phyloP scores from a whole-genome alignment of 495 filamentous ascomycete genomes.

The Penicillium riverlandense region DNA sequence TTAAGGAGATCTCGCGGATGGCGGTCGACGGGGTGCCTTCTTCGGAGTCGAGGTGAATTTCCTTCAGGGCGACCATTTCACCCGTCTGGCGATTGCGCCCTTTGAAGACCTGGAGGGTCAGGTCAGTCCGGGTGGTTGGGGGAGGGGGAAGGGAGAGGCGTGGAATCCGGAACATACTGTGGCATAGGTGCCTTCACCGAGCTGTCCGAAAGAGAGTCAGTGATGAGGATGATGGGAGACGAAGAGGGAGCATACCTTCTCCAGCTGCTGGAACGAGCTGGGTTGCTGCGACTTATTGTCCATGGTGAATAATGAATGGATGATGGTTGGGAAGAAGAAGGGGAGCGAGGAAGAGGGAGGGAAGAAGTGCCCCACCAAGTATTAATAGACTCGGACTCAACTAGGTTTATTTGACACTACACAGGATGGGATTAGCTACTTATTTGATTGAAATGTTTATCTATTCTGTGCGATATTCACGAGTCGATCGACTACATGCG shows the following conservation, averaged over 20 bases:
- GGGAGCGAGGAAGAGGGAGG: constrained; percentile 27
- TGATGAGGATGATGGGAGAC: background rate
- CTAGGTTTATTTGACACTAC: too few relatives aligned
- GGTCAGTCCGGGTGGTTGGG: constrained; percentile 8
- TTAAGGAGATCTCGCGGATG: constrained; percentile 95
- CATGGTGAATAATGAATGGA: constrained; percentile 44
- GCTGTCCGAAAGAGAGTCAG: constrained; percentile 27
- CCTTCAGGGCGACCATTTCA: constrained; percentile 94
- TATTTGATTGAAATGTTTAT: too few relatives aligned
- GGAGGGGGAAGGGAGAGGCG: background rate
- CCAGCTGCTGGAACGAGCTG: constrained; percentile 96
- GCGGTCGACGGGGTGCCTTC: constrained; percentile 98
- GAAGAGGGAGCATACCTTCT: constrained; percentile 51
- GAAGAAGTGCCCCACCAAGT: background rate
- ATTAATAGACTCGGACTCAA: too few relatives aligned
- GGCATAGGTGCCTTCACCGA: constrained; percentile 98
- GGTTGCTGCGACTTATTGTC: constrained; percentile 76
- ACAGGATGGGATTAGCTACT: too few relatives aligned
- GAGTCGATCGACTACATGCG: constrained; percentile 25
- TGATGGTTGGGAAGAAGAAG: constrained; percentile 9
- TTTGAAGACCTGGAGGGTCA: constrained; percentile 77
- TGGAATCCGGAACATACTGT: constrained; percentile 57
- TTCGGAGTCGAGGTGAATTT: constrained; percentile 98
- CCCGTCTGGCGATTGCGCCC: constrained; percentile 93
- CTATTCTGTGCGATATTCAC: constrained; percentile 4